Evolutionary conservation across 305 asterid species (phyloP).

Genomic region (Andrographis paniculata): DNA sequence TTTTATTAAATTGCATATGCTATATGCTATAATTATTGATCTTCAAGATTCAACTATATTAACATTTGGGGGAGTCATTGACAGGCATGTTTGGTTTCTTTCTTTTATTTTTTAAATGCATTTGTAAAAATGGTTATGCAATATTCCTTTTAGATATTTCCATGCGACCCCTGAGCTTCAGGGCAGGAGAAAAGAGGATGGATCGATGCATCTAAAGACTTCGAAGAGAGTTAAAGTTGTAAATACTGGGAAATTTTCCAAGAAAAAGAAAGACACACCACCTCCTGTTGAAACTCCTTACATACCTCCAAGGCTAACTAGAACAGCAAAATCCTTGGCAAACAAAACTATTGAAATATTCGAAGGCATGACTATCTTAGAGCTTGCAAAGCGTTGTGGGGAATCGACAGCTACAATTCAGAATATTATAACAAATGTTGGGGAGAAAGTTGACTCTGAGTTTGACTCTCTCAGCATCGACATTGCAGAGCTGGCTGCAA

Average conservation of each 20-base stretch:
- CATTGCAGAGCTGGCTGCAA: slow-evolving; percentile 85
- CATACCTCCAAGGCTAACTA: slow-evolving; percentile 61
- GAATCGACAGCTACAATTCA: slow-evolving; percentile 54
- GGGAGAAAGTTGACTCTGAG: slow-evolving; percentile 89
- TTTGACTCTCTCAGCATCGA: slow-evolving; percentile 74
- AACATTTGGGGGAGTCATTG: slow-evolving; percentile 2
- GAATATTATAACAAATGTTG: slow-evolving; percentile 68
- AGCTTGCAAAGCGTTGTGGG: slow-evolving; percentile 87
- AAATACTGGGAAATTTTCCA: slow-evolving; percentile 71
- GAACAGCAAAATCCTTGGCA: slow-evolving; percentile 39
- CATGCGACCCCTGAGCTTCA: slow-evolving; percentile 62
- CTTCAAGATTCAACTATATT: not conserved
- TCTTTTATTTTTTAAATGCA: slow-evolving; percentile 6
- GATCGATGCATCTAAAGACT: slow-evolving; percentile 39
- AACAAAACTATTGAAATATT: slow-evolving; percentile 80
- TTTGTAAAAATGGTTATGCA: slow-evolving; percentile 9
- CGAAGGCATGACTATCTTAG: slow-evolving; percentile 77
- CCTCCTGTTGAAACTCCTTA: slow-evolving; percentile 75
- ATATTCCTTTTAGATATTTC: slow-evolving; percentile 42
- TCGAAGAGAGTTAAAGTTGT: slow-evolving; percentile 41
- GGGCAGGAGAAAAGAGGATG: slow-evolving; percentile 34
- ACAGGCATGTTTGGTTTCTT: slow-evolving; percentile 2
- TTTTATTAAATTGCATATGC: slow-evolving; percentile 11
- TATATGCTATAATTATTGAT: slow-evolving; percentile 12
- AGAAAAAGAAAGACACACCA: slow-evolving; percentile 42